Conservation (phyloP, 768 basidiomycete species). For the Mycena crocata region DNA sequence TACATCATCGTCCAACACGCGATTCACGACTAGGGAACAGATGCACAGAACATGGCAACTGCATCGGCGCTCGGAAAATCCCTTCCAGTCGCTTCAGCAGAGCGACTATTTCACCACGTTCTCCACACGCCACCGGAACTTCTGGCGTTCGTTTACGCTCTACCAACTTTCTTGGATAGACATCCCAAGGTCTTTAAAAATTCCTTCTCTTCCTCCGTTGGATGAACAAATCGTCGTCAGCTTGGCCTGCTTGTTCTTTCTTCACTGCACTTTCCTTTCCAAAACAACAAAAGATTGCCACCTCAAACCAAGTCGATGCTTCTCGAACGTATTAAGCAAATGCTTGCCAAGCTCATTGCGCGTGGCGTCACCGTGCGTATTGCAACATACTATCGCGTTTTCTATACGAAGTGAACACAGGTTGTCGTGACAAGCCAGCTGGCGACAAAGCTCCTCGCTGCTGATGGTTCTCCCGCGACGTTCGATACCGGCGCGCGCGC, state of each 20-base stretch:
- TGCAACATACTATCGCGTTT: not conserved
- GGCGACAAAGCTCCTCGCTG: slow-evolving; percentile 72
- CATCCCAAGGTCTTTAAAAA: slow-evolving; percentile 57
- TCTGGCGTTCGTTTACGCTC: slow-evolving; percentile 67
- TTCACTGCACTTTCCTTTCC: slow-evolving; percentile 77
- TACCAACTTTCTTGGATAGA: slow-evolving; percentile 57
- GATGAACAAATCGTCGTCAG: slow-evolving; percentile 46
- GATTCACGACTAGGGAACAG: slow-evolving; percentile 44
- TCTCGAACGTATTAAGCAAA: slow-evolving; percentile 64
- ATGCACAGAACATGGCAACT: slow-evolving; percentile 58
- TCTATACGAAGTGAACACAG: slow-evolving; percentile 39
- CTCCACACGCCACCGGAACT: slow-evolving; percentile 65
- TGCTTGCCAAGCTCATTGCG: slow-evolving; percentile 60
- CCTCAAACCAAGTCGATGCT: slow-evolving; percentile 53
- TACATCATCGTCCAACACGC: not conserved
- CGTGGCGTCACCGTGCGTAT: slow-evolving; percentile 61
- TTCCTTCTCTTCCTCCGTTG: slow-evolving; percentile 1
- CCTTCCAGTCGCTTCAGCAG: slow-evolving; percentile 37
- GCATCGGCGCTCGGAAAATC: slow-evolving; percentile 44
- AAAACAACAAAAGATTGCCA: slow-evolving; percentile 52
- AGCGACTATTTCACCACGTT: slow-evolving; percentile 52
- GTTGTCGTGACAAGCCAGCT: slow-evolving; percentile 75
- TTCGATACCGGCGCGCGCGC: slow-evolving; percentile 74
- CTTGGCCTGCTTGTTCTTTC: slow-evolving; percentile 71
- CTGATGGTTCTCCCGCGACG: slow-evolving; percentile 72